phyloP scores from a whole-genome alignment of 1,139 yeast genomes.

The Blastobotrys proliferans region DNA sequence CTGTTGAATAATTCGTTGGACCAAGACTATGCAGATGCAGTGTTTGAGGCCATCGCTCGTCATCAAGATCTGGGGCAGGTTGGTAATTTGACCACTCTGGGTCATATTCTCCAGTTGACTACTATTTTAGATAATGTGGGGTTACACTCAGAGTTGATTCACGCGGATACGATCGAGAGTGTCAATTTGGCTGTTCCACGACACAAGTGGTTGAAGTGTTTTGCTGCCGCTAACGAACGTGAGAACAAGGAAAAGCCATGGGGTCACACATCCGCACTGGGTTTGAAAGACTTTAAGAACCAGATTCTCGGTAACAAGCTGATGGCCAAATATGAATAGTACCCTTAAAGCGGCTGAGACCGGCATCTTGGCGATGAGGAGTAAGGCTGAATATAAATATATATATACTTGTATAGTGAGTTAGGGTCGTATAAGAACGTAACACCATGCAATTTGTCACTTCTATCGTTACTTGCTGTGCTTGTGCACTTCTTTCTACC shows the following conservation, averaged over 20 bases:
- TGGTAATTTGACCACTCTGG: slow-evolving; percentile 20
- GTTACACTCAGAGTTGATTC: slow-evolving; percentile 17
- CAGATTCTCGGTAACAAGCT: slow-evolving; percentile 18
- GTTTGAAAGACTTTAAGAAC: slow-evolving; percentile 17
- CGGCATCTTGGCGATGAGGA: no score
- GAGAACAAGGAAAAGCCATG: slow-evolving; percentile 22
- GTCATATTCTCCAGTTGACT: slow-evolving; percentile 22
- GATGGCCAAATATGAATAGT: slow-evolving; percentile 12
- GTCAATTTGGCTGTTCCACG: slow-evolving; percentile 21
- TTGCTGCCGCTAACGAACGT: slow-evolving; percentile 20
- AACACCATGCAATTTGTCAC: no score
- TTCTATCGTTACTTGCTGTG: no score
- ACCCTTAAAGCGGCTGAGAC: no score
- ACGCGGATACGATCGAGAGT: slow-evolving; percentile 18
- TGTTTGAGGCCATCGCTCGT: slow-evolving; percentile 22
- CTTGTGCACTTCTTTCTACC: neutral
- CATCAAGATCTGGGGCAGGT: slow-evolving; percentile 23
- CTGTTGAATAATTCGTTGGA: slow-evolving; percentile 15
- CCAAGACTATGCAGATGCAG: slow-evolving; percentile 24
- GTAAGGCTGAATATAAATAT: no score
- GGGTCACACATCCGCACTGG: slow-evolving; percentile 21
- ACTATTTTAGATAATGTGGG: slow-evolving; percentile 25
- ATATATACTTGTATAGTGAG: no score
- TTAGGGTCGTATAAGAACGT: no score
- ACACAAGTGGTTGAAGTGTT: slow-evolving; percentile 21